These are phyloP conservation scores for Solanum aculeatissimum DNA, from an alignment of 305 asterid species.

Conservation along the genomic window DNA sequence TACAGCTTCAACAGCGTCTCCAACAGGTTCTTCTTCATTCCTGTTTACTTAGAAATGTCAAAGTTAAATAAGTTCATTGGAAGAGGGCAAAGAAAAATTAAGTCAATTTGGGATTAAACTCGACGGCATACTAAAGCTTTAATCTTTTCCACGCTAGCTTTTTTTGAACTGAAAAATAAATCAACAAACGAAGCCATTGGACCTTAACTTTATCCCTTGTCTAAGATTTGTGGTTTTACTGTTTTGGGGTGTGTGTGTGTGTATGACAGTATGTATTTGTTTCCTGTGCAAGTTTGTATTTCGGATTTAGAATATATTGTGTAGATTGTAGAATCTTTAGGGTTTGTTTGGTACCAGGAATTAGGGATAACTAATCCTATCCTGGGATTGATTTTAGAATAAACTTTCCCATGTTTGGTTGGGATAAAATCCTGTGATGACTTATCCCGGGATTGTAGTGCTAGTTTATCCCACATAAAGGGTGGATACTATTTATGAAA, in stretches of 20 bases:
- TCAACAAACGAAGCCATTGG: not conserved
- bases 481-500: too few relatives aligned
- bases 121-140: not conserved
- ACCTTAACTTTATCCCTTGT: not conserved
- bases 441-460: too few relatives aligned
- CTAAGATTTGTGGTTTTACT: not conserved
- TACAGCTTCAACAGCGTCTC: slow-evolving; percentile 62
- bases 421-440: too few relatives aligned
- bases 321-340: not conserved
- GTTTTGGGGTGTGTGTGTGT: not conserved
- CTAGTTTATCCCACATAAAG: too few relatives aligned
- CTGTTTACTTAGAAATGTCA: not conserved
- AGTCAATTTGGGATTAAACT: not conserved
- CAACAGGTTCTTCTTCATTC: slow-evolving; percentile 31
- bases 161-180: not conserved
- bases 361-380: too few relatives aligned
- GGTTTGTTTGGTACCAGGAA: too few relatives aligned
- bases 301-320: not conserved
- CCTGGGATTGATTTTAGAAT: too few relatives aligned
- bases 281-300: not conserved
- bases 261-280: too few relatives aligned
- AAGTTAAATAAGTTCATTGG: not conserved
- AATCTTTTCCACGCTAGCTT: not conserved
- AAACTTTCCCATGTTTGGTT: too few relatives aligned
- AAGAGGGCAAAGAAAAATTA: not conserved